phyloP scores from a whole-genome alignment of 1,284 basidiomycete species.

The Marasmius tenuissimus region DNA sequence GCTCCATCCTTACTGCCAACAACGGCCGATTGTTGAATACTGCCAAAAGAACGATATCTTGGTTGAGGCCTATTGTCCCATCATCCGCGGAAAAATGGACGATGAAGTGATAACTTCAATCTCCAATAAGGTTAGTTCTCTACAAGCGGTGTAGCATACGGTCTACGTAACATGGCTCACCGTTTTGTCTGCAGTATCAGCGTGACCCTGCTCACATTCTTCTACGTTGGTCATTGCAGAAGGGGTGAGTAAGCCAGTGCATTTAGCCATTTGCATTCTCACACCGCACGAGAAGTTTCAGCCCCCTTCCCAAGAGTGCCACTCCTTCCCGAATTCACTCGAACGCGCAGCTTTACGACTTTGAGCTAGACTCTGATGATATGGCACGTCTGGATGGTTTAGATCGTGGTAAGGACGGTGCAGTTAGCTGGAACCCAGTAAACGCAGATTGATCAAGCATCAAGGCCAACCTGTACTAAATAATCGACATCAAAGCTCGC shows the following conservation, averaged over 20 bases:
- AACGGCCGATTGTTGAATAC: slow-evolving; percentile 75
- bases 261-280: not conserved
- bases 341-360: slow-evolving; percentile 73
- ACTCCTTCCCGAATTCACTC: slow-evolving; percentile 64
- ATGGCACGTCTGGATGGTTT: slow-evolving; percentile 32
- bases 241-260: slow-evolving; percentile 50
- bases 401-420: slow-evolving; percentile 29
- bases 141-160: not conserved
- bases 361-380: slow-evolving; percentile 39
- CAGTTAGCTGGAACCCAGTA: slow-evolving; percentile 33
- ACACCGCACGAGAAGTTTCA: slow-evolving; percentile 17
- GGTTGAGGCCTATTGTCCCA: slow-evolving; percentile 78
- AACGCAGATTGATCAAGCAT: slow-evolving; percentile 1
- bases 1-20: slow-evolving; percentile 86
- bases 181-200: slow-evolving; percentile 33
- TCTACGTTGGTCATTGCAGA: slow-evolving; percentile 83
- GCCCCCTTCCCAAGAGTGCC: slow-evolving; percentile 79
- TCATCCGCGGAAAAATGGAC: slow-evolving; percentile 62
- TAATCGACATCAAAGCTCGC: not conserved
- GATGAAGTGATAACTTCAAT: slow-evolving; percentile 53
- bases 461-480: slow-evolving; percentile 1
- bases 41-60: slow-evolving; percentile 69
- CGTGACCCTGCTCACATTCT: slow-evolving; percentile 73
- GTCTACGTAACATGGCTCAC: slow-evolving; percentile 2
- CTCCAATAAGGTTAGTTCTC: slow-evolving; percentile 50